Conservation (phyloP, 1,139 yeast genomes). For the Debaryomyces sp. region DNA sequence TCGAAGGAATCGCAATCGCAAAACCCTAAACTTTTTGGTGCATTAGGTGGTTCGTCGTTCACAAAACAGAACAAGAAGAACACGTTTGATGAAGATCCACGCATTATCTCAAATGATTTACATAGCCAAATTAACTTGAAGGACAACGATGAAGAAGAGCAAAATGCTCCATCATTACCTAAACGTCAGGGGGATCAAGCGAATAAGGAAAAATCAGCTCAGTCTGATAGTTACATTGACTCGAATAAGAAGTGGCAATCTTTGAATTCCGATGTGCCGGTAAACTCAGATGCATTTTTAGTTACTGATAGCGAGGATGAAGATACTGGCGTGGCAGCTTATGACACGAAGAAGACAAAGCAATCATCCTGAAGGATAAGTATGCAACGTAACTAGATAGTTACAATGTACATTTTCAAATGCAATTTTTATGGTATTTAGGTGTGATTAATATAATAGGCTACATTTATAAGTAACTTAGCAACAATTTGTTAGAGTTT, state of each 20-base stretch:
- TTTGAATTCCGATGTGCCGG: constrained; percentile 57
- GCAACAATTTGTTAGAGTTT: background rate
- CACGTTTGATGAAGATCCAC: constrained; percentile 58
- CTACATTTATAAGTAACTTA: background rate
- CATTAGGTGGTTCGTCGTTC: constrained; percentile 49
- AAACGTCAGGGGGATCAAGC: constrained; percentile 20
- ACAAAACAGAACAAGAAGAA: constrained; percentile 31
- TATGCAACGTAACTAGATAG: background rate
- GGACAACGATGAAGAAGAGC: constrained; percentile 42
- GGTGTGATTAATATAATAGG: background rate
- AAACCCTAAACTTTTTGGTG: constrained; percentile 47
- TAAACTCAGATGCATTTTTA: constrained; percentile 69
- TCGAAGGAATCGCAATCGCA: constrained; percentile 7
- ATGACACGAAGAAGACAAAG: background rate
- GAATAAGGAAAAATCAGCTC: background rate
- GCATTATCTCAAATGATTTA: constrained; percentile 55
- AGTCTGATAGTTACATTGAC: constrained; percentile 12
- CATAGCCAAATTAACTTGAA: constrained; percentile 55
- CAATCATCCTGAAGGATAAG: background rate
- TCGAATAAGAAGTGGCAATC: constrained; percentile 61
- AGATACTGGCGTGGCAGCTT: constrained; percentile 26
- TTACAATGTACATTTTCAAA: background rate
- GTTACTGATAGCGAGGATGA: constrained; percentile 83
- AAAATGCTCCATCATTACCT: constrained; percentile 48
- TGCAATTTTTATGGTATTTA: background rate